These are phyloP conservation scores for Termitomyces sp. DNA, from an alignment of 768 basidiomycete genomes.

Conservation along the genomic window DNA sequence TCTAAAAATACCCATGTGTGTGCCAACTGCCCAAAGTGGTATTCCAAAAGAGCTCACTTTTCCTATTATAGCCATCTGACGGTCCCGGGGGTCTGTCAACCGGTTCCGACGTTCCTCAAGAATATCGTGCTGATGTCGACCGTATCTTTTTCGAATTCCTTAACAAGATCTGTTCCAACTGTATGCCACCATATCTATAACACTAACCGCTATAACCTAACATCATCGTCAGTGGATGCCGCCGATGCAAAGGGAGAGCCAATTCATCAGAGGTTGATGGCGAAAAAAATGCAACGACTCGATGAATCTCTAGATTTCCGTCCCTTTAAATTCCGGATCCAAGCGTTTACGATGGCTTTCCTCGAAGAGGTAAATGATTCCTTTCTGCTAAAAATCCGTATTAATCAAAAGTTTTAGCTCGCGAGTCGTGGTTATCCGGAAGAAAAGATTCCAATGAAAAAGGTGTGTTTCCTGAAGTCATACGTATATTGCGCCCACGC, in stretches of 20 bases:
- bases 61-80: constrained; percentile 24
- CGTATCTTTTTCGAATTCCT: constrained; percentile 89
- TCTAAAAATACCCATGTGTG: constrained; percentile 18
- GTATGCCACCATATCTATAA: constrained; percentile 43
- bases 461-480: constrained; percentile 44
- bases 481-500: neutral
- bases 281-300: constrained; percentile 96
- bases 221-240: constrained; percentile 66
- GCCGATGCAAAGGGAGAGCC: constrained; percentile 94
- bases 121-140: constrained; percentile 81
- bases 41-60: constrained; percentile 2
- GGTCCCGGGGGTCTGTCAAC: constrained; percentile 22
- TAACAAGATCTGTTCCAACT: constrained; percentile 83
- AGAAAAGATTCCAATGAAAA: constrained; percentile 95
- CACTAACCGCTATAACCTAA: constrained; percentile 15
- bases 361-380: constrained; percentile 70
- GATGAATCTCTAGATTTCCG: constrained; percentile 97
- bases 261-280: constrained; percentile 98
- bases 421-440: constrained; percentile 84
- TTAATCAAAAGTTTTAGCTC: constrained; percentile 45
- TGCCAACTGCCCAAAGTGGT: no score
- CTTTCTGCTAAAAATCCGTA: neutral
- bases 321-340: constrained; percentile 98
- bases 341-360: constrained; percentile 95
- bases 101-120: constrained; percentile 65